These are phyloP conservation scores for Monosporascus cannonballus DNA, from an alignment of 2,329 filamentous ascomycete species.

Conservation along the genomic window DNA sequence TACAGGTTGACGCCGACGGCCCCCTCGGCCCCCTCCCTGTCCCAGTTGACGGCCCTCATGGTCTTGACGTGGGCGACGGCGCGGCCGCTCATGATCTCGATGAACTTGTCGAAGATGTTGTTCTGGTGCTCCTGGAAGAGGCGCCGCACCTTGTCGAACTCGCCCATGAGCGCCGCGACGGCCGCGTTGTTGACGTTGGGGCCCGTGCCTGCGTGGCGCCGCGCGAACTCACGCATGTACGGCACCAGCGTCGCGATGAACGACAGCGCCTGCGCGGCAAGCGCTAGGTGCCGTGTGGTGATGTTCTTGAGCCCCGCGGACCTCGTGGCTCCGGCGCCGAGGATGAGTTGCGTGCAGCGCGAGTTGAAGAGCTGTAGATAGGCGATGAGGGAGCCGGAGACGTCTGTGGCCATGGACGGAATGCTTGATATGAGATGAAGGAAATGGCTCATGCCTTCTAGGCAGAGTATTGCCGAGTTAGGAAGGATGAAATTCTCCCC, in stretches of 20 bases:
- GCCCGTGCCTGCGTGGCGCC: slow-evolving; percentile 60
- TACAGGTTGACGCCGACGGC: slow-evolving; percentile 53
- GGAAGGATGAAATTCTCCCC: slow-evolving; percentile 82
- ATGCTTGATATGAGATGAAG: slow-evolving; percentile 78
- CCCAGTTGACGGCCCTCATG: slow-evolving; percentile 73
- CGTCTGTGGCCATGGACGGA: slow-evolving; percentile 81
- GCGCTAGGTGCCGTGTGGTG: slow-evolving; percentile 87
- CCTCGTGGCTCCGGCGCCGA: slow-evolving; percentile 85
- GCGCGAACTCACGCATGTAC: slow-evolving; percentile 84
- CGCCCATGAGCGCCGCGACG: slow-evolving; percentile 59
- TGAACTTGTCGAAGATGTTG: slow-evolving; percentile 85
- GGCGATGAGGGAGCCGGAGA: slow-evolving; percentile 71
- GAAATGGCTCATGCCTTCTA: slow-evolving; percentile 76
- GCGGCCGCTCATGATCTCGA: slow-evolving; percentile 83
- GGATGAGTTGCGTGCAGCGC: slow-evolving; percentile 89
- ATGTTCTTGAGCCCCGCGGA: slow-evolving; percentile 93
- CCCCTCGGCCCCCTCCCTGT: slow-evolving; percentile 35
- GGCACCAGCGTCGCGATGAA: slow-evolving; percentile 85
- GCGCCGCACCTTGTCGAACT: slow-evolving; percentile 83
- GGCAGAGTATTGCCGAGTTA: slow-evolving; percentile 72
- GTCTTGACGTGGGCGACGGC: slow-evolving; percentile 67
- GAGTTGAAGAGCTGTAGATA: slow-evolving; percentile 95
- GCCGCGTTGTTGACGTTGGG: slow-evolving; percentile 33
- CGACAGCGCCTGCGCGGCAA: slow-evolving; percentile 81
- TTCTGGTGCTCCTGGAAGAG: slow-evolving; percentile 84